These are phyloP conservation scores for Eutrema japonicum DNA, from an alignment of 345 rosid species.

Conservation along the genomic window DNA sequence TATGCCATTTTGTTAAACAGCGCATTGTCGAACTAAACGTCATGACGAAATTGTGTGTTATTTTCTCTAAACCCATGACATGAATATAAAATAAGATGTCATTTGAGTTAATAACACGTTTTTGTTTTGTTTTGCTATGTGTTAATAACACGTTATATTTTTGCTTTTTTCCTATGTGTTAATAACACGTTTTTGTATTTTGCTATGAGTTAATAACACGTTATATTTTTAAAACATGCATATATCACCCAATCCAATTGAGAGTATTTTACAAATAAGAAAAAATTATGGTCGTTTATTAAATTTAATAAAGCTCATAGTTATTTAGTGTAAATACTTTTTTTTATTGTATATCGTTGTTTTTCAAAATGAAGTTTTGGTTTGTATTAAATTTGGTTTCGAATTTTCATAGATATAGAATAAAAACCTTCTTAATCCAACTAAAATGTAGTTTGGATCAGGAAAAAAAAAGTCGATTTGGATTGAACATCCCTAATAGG, in stretches of 20 bases:
- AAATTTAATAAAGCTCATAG: background rate
- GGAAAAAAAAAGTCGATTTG: background rate
- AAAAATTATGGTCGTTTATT: background rate
- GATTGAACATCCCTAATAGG: background rate
- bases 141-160: too few relatives aligned
- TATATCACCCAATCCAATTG: too few relatives aligned
- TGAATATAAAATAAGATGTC: background rate
- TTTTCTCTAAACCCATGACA: constrained; percentile 4
- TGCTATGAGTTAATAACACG: too few relatives aligned
- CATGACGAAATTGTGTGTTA: background rate
- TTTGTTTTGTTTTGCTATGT: too few relatives aligned
- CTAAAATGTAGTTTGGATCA: background rate
- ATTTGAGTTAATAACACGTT: background rate
- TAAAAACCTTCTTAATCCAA: background rate
- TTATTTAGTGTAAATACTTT: background rate
- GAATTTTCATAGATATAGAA: background rate
- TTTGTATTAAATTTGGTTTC: background rate
- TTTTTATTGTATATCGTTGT: too few relatives aligned
- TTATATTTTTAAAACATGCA: too few relatives aligned
- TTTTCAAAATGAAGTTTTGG: too few relatives aligned
- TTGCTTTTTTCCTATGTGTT: too few relatives aligned
- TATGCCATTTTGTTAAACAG: background rate
- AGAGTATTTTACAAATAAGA: too few relatives aligned
- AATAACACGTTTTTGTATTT: too few relatives aligned
- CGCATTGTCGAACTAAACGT: background rate